Base-by-base conservation (phyloP, 2,329 filamentous ascomycete genomes). In the Aspergillus caelatus region DNA sequence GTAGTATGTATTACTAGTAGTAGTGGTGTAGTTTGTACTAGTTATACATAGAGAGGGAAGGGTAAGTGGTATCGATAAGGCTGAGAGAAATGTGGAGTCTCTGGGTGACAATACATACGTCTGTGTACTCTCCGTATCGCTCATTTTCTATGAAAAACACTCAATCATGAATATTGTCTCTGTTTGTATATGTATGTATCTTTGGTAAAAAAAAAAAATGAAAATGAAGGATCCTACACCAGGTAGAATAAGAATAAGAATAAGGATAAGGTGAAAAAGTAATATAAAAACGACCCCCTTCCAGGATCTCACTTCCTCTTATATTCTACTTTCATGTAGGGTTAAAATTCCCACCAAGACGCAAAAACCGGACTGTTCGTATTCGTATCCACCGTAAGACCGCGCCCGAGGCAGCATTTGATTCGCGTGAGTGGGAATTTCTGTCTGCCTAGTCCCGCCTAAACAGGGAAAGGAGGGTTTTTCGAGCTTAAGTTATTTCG, bases 91-190 rank as follows among this genome's bases (percentile, higher is more conserved):
- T 43, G n/a, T 57, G 39, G 32, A 41, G 36, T 26, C 26, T 26
- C 26, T 26, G 26, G 26, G 26, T 26, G 4, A 26, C 26, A 26
- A 26, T 57, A 41, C n/a, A 11, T 57, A 58, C 56, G 41, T 48
- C 12, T 48, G 56, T 11, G 45, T 32, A 23, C 56, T 58, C 9
- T 58, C 56, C 7, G 56, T 46, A 16, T 58, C 56, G 56, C 56
- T 58, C 34, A 57, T 43, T 16, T 43, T 57, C 12, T 16, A 36
- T 36, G 34, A 6, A 3, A 36, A 16, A 6, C 14, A 16, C 34
- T 36, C 34, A 23, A 28, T 32, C 39, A 41, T n/a, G 39, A 41
- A n/a, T 39, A 41, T 19, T 41, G 19, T 8, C 16, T 41, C 7
- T 41, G 36, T 41, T 2, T 26, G 3, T 26, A 3, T 26, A 26